These are phyloP conservation scores for Lepidium africanum DNA, from an alignment of 345 rosid genomes.

Conservation along the genomic window DNA sequence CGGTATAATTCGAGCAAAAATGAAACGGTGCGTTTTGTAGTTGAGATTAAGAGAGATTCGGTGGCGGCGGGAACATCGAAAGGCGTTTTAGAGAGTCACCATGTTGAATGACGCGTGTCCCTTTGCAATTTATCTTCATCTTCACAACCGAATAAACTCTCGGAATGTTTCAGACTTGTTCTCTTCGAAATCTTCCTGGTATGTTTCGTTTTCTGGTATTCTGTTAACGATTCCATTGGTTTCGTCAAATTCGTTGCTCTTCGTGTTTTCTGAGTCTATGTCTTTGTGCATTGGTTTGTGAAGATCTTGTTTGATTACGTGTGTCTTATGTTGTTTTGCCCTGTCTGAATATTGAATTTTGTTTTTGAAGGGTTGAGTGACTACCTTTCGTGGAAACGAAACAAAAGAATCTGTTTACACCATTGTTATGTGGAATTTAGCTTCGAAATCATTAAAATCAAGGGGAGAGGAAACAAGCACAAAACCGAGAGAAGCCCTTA, in stretches of 20 bases:
- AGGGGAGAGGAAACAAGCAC: constrained; percentile 13
- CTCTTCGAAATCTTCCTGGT: not conserved
- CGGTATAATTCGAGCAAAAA: not conserved
- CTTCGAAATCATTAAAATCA: constrained; percentile 26
- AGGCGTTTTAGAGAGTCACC: constrained; percentile 17
- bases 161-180: not conserved
- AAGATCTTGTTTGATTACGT: not conserved
- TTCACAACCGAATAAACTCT: not conserved
- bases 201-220: not conserved
- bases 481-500: constrained; percentile 21
- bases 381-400: not conserved
- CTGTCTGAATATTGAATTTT: not conserved
- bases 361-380: not conserved
- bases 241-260: constrained; percentile 2
- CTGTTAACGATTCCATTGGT: not conserved
- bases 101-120: constrained; percentile 22
- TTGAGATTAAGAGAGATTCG: not conserved
- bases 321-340: not conserved
- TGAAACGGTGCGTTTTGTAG: constrained; percentile 7
- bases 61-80: constrained; percentile 17
- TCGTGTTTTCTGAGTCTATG: not conserved
- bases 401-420: not conserved
- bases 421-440: constrained; percentile 34
- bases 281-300: not conserved
- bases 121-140: not conserved